Evolutionary conservation across 2,329 filamentous ascomycete species (phyloP), one percentile per base, ranked within the genome.

Genomic region (Microcyclospora tardicrescens): DNA sequence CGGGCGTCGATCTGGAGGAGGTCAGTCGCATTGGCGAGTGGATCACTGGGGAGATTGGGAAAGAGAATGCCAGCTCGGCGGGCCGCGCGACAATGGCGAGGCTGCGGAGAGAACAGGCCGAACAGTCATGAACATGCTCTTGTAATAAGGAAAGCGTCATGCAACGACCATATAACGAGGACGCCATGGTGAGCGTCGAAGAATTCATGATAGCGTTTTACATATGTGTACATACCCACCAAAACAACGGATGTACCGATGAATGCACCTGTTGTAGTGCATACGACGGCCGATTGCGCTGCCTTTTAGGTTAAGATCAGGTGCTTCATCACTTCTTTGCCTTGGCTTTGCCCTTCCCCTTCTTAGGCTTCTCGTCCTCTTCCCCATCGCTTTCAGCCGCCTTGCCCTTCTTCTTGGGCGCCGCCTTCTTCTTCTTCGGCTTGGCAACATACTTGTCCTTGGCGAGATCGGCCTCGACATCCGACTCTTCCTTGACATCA

Each of bases 381-480:
- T 57, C 62, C 24, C 66, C 59, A 58, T 73, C 70, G 65, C 75
- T 76, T 15, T 58, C 60, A 15, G 63, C 59, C 12, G 33, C 33
- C 14, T 32, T 32, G 12, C 12, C 12, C 30, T 32, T 32, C 12
- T 15, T n/a, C 30, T 32, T 32, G 30, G 31, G 34, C 41, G 45
- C 42, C 30, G 46, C 44, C 40, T 49, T 45, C 75, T 32, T 85
- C 47, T 75, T 77, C 69, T 94, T 95, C 10, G 89, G 84, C 56
- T 81, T 73, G 61, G 91, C 93, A 58, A 96, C 87, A 55, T 93
- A 95, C 61, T 95, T 96, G 63, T 98, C 91, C 57, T 89, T 93
- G 55, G 81, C 85, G 37, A 96, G 60, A 57, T 93, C 85, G n/a
- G 78, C 65, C 38, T 86, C 82, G 10, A 84, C 80, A 3, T 84